phyloP scores from a whole-genome alignment of 345 rosid genomes.

The Salix brachista region DNA sequence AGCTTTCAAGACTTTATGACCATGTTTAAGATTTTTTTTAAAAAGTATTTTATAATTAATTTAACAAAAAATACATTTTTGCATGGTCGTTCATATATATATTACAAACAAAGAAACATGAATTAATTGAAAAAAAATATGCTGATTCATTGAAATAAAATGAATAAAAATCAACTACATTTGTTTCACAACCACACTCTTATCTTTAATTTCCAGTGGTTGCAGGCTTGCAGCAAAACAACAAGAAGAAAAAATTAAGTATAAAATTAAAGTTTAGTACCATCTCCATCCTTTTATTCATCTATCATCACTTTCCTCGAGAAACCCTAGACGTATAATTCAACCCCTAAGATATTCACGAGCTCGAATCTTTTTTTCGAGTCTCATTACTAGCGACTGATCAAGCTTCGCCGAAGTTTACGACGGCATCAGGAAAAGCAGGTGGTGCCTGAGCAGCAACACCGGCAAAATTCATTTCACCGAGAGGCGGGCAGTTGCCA shows the following conservation, averaged over 20 bases:
- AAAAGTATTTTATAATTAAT: too few relatives aligned
- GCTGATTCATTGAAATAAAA: neutral
- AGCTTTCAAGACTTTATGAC: too few relatives aligned
- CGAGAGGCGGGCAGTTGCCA: conserved; percentile 31
- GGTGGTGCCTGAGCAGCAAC: neutral
- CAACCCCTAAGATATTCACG: neutral
- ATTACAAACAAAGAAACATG: neutral
- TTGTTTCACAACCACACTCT: neutral
- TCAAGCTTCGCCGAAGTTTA: neutral
- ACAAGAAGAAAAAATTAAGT: neutral
- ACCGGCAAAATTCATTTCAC: conserved; percentile 24
- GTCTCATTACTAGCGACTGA: conserved; percentile 2
- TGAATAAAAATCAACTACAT: neutral
- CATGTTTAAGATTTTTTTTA: too few relatives aligned
- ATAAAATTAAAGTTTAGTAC: neutral
- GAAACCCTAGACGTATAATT: neutral
- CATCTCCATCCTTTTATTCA: neutral
- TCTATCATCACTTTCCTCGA: neutral
- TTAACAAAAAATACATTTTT: too few relatives aligned
- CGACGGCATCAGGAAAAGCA: conserved; percentile 9
- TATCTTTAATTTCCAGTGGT: neutral
- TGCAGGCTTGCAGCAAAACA: neutral
- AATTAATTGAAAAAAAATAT: neutral
- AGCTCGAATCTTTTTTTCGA: conserved; percentile 8
- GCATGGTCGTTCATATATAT: too few relatives aligned